These are phyloP conservation scores for Inga laurina DNA, from an alignment of 306 rosid species.

Conservation along the genomic window DNA sequence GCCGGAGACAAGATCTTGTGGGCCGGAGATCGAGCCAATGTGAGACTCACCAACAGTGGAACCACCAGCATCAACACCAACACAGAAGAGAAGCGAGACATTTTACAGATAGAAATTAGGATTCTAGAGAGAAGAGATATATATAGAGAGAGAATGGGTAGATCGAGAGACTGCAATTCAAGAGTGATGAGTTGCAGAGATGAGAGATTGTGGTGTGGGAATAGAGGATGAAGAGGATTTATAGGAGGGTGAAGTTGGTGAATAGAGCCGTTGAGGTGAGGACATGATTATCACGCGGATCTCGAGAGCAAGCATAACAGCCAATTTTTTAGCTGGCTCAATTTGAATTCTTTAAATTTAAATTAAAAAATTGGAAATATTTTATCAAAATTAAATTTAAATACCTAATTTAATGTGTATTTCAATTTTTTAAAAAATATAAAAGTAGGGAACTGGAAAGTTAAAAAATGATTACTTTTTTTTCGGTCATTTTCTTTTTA, in stretches of 20 bases:
- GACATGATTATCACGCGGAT: background rate
- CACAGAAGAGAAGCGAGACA: constrained; percentile 37
- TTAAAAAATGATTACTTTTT: too few relatives aligned
- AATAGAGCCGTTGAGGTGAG: background rate
- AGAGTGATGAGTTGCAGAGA: background rate
- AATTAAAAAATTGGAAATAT: background rate
- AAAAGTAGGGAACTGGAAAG: background rate
- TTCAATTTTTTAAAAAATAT: background rate
- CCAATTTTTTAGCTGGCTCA: background rate
- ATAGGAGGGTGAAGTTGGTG: background rate
- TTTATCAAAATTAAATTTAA: background rate
- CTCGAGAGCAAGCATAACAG: background rate
- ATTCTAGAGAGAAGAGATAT: background rate
- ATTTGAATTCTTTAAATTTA: background rate
- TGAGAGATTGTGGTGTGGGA: background rate
- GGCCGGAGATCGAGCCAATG: constrained; percentile 46
- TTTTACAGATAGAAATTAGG: background rate
- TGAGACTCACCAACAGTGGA: constrained; percentile 35
- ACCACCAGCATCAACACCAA: constrained; percentile 32
- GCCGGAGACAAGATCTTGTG: background rate
- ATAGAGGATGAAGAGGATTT: background rate
- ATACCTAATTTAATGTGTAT: background rate
- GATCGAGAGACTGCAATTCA: background rate
- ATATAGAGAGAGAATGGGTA: background rate
- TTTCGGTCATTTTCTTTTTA: too few relatives aligned